A percentile compares a stretch with the other conserved stretches of the same genome.
Evolutionary conservation across 495 filamentous ascomycete species (phyloP).

Genomic region (Penicillium robsamsonii): DNA sequence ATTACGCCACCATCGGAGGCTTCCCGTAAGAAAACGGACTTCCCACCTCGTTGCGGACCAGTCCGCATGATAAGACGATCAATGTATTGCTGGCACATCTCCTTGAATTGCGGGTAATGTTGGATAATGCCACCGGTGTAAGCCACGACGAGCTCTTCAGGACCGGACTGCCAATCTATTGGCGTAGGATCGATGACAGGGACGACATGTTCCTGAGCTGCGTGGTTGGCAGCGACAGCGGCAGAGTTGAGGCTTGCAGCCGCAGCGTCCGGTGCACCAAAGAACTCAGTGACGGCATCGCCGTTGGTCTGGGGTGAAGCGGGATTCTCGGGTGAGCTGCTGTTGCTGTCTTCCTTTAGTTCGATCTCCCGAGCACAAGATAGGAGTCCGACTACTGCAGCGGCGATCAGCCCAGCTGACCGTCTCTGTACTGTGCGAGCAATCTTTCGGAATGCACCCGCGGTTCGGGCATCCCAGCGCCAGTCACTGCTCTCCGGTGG

Average conservation of each 20-base stretch:
- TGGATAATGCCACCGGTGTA: conserved; percentile 79
- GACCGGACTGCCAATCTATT: conserved; percentile 46
- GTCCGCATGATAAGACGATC: conserved; percentile 61
- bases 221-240: conserved; percentile 13
- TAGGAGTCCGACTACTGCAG: conserved; percentile 66
- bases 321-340: conserved; percentile 35
- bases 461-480: conserved; percentile 58
- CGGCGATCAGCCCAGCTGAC: conserved; percentile 69
- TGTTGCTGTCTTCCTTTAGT: conserved; percentile 45
- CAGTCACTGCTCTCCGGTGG: conserved; percentile 46
- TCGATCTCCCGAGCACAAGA: conserved; percentile 64
- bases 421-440: conserved; percentile 63
- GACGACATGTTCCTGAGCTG: conserved; percentile 40
- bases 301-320: conserved; percentile 33
- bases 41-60: conserved; percentile 51
- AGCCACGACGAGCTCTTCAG: conserved; percentile 67
- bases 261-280: conserved; percentile 12
- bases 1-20: conserved; percentile 75
- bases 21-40: conserved; percentile 62
- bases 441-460: conserved; percentile 57
- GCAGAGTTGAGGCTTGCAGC: conserved; percentile 8
- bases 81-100: conserved; percentile 64
- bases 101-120: conserved; percentile 70
- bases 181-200: conserved; percentile 41
- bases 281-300: conserved; percentile 5